These are phyloP conservation scores for Naganishia randhawae DNA, from an alignment of 768 basidiomycete species.

Conservation along the genomic window DNA sequence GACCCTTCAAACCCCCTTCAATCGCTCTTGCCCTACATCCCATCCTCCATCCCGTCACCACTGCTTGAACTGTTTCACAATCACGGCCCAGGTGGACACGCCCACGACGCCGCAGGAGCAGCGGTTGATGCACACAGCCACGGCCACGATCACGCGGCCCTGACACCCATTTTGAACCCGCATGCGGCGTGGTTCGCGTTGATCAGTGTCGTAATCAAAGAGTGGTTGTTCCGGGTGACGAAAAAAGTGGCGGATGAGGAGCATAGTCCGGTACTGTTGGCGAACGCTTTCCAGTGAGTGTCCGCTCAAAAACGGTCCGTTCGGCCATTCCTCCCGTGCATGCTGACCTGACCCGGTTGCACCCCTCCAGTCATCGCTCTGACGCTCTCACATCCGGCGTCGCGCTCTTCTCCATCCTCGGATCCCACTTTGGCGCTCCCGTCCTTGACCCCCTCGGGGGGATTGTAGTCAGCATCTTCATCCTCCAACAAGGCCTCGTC, in stretches of 20 bases:
- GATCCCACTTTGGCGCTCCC: constrained; percentile 75
- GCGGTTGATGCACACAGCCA: constrained; percentile 30
- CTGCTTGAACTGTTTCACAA: constrained; percentile 49
- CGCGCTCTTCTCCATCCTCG: constrained; percentile 85
- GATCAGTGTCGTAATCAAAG: constrained; percentile 73
- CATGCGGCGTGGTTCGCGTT: constrained; percentile 97
- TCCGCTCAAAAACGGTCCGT: not conserved
- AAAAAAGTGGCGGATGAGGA: constrained; percentile 86
- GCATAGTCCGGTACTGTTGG: constrained; percentile 80
- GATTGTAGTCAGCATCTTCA: constrained; percentile 80
- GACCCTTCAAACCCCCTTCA: constrained; percentile 57
- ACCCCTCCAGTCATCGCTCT: constrained; percentile 66
- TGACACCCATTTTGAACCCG: constrained; percentile 64
- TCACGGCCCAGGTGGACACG: constrained; percentile 43
- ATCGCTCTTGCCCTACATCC: constrained; percentile 41
- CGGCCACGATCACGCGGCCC: constrained; percentile 59
- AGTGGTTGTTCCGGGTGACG: constrained; percentile 87
- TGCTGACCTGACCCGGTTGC: not conserved
- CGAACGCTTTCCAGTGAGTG: constrained; percentile 80
- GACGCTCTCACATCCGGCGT: constrained; percentile 92
- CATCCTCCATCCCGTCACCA: constrained; percentile 45
- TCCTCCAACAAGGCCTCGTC: constrained; percentile 70
- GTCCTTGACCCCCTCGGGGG: constrained; percentile 92
- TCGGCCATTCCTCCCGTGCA: not conserved
- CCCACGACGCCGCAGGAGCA: constrained; percentile 56